Base-by-base conservation (phyloP, 305 asterid genomes). In the Fraxinus paxiana region DNA sequence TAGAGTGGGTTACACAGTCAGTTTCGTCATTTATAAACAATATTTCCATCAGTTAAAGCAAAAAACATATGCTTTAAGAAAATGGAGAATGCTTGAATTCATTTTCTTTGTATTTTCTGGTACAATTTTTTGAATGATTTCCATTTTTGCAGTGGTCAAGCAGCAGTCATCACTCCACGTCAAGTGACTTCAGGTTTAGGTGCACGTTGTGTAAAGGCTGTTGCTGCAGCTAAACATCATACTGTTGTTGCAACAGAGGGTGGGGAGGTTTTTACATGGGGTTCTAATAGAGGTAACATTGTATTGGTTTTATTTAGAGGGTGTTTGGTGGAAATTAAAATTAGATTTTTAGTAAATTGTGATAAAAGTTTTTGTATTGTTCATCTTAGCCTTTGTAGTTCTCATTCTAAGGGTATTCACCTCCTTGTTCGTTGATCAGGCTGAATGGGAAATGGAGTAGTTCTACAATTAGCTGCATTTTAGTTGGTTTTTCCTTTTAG, bases 211-310 rank as follows among this genome's bases (percentile, higher is more conserved):
- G 98, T 96, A 76, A 92, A 85, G 87, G 97, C 92, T 80, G 83
- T 94, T 75, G 98, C 98, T 82, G 98, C 98, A 78, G 99, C 98
- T 84, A 96, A 96, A 87, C 99, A 96, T 89, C 99, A 96, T 87
- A 93, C 98, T 76, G 92, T 94, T 89, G 95, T 92, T 84, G 92
- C 94, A 8, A 93, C 99, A 9, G 95, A 93, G 84, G 90, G 95
- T 81, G 99, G 98, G 75, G 99, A 96, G 84, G 98, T 96, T 75
- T 93, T 94, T 81, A 93, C 98, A 43, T 96, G 99, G 99, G 99
- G 99, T 82, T 96, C 98, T 26, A 94, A 96, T 85, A 92, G 99
- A 96, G 99, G 99, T 96, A 87, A 82, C 56, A 1, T 37, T 18
- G 46, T 80, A 69, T 73, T 34, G 18, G 46, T 34, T 80, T 38